Base-by-base conservation (phyloP, 164 flowering plant species). In the Sextonia rubra region DNA sequence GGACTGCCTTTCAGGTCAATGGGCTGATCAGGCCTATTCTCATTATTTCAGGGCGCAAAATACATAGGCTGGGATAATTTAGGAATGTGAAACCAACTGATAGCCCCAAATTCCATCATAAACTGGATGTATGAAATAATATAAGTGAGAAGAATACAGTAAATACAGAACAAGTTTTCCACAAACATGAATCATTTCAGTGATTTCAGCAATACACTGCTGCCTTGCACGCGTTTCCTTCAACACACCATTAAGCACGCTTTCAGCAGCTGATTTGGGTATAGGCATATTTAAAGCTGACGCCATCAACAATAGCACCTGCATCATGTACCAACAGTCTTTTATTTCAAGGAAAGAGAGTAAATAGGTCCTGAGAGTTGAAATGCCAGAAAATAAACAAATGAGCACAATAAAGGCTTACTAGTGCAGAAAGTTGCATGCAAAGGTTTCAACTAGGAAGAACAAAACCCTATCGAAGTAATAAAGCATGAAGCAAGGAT, bases 181-280 rank as follows among this genome's bases (percentile, higher is more conserved):
- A 87, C 97, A 79, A 4, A 94, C 98, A 91, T 95, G 98, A 68
- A 95, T 91, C 99, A 95, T 93, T 81, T 95, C 99, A 23, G 97
- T 93, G 74, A 95, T 89, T 87, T 91, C 98, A 72, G 99, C 97
- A 76, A 95, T 90, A 70, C 80, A 66, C 72, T 89, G 97, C 69
- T 91, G 97, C 72, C 93, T 85, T 52, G 83, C 24, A 61, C 97
- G 93, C 30, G 89, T 69, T 30, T 89, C 94, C 29, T 75, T 71
- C 62, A 85, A 52, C 69, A 84, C 60, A 29, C 78, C 60, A 75
- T 82, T 82, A 71, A 75, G 79, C 49, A 75, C 79, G 3, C 63
- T 73, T 65, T 69, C 82, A 66, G 82, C 64, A 32, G 78, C 70
- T 23, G 79, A 63, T 66, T 77, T 79, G 14, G 88, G 79, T 52